Base-by-base conservation (phyloP, 495 filamentous ascomycete genomes). In the Echria macrotheca region DNA sequence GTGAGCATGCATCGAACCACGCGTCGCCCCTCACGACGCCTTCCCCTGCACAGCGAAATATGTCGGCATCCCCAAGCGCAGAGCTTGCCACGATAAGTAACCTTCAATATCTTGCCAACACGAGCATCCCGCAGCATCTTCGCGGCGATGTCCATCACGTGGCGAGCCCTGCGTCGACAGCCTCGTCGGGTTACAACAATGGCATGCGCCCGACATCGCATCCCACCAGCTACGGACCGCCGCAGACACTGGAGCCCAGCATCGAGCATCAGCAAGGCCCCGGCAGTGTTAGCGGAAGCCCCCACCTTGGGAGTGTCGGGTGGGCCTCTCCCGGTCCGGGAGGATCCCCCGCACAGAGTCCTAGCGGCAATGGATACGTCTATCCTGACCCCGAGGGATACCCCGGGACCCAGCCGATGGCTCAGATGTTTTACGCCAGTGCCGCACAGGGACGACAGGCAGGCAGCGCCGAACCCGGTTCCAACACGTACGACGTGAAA, bases 161-260 rank as follows among this genome's bases (percentile, higher is more conserved):
- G 52, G 79, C 78, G 12, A 88, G 83, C 57, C 82, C 88, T 26
- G 68, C 80, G 44, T 71, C 81, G 63, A 69, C 77, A 55, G 64
- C 84, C 69, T 60, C 87, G 64, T 53, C 85, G 64, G 50, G 78
- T 75, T 82, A 91, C 80, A 56, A 70, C 50, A 69, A 70, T 22
- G 66, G 66, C 12, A 73, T 78, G 64, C 71, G 77, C 26, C 78
- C 78, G 15, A 77, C 80, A 1, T 96, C 90, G 15, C 89, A 95
- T 67, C 90, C 90, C 0, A 80, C 70, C 8, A 77, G 72, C 35
- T 95, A 91, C 60, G 86, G 79, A 19, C 88, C 87, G 6, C 91
- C 93, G 0, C 82, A 86, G 29, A 87, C 89, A 25, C 76, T 98
- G 5, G 93, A 98, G 63, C 91, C 93, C 18, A 90, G 85, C 36